Conservation (phyloP, 495 filamentous ascomycete genomes). For the Penicillium herquei region DNA sequence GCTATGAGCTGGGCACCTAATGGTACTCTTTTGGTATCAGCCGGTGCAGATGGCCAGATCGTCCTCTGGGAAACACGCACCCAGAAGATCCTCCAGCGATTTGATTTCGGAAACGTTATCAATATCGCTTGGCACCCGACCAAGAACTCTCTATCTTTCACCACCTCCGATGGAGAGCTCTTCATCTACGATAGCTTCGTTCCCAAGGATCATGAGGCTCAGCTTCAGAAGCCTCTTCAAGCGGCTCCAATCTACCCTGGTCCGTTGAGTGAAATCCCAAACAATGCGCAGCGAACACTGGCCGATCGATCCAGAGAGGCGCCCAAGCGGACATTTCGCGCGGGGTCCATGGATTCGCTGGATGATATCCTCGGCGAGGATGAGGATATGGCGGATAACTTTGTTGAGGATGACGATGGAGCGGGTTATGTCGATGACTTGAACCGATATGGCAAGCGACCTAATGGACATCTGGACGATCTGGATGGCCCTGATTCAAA, state of each 20-base stretch:
- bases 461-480: constrained; percentile 51
- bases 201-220: constrained; percentile 56
- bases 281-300: constrained; percentile 56
- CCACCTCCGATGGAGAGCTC: constrained; percentile 84
- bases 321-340: constrained; percentile 39
- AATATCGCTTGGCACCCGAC: constrained; percentile 88
- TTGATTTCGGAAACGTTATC: constrained; percentile 77
- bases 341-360: constrained; percentile 55
- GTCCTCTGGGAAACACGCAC: constrained; percentile 87
- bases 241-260: constrained; percentile 85
- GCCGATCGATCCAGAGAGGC: constrained; percentile 55
- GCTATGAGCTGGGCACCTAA: constrained; percentile 92
- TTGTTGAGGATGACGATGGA: constrained; percentile 94
- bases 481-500: constrained; percentile 55
- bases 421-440: constrained; percentile 72
- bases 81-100: constrained; percentile 64
- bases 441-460: constrained; percentile 62
- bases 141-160: constrained; percentile 84
- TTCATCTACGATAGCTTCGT: constrained; percentile 85
- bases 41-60: constrained; percentile 78
- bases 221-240: constrained; percentile 62
- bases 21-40: constrained; percentile 79
- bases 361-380: constrained; percentile 55
- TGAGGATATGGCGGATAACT: constrained; percentile 63
- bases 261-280: constrained; percentile 68